phyloP scores from a whole-genome alignment of 2,329 filamentous ascomycete species.

The Colletotrichum lentis region DNA sequence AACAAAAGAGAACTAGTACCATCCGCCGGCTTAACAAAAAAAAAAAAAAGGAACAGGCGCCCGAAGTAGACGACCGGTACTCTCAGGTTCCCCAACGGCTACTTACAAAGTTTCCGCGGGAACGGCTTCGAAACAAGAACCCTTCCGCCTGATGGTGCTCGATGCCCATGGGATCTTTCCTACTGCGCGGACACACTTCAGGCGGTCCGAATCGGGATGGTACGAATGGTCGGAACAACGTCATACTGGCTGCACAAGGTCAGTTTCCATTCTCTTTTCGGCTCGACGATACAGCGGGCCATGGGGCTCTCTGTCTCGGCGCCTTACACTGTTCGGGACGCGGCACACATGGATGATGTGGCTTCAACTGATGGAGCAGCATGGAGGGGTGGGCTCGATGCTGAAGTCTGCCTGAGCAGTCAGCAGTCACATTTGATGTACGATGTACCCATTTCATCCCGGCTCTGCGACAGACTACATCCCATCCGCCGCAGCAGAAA shows the following conservation, averaged over 20 bases:
- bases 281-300: slow-evolving; percentile 11
- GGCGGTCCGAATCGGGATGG: slow-evolving; percentile 11
- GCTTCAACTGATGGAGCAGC: slow-evolving; percentile 16
- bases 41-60: slow-evolving; percentile 22
- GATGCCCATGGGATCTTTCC: neutral
- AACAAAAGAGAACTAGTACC: neutral
- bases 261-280: slow-evolving; percentile 12
- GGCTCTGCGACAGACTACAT: too few species aligned
- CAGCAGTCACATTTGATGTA: neutral
- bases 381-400: neutral
- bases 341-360: slow-evolving; percentile 32
- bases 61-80: slow-evolving; percentile 16
- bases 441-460: neutral
- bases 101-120: slow-evolving; percentile 1
- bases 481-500: neutral
- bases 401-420: slow-evolving; percentile 18
- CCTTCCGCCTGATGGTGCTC: slow-evolving; percentile 32
- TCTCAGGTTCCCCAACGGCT: neutral
- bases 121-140: slow-evolving; percentile 11
- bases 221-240: slow-evolving; percentile 15
- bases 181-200: neutral
- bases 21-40: neutral
- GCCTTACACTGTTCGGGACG: slow-evolving; percentile 23
- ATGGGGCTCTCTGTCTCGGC: slow-evolving; percentile 19
- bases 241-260: slow-evolving; percentile 22